Conservation (phyloP, 345 rosid species). For the Lepidium africanum region DNA sequence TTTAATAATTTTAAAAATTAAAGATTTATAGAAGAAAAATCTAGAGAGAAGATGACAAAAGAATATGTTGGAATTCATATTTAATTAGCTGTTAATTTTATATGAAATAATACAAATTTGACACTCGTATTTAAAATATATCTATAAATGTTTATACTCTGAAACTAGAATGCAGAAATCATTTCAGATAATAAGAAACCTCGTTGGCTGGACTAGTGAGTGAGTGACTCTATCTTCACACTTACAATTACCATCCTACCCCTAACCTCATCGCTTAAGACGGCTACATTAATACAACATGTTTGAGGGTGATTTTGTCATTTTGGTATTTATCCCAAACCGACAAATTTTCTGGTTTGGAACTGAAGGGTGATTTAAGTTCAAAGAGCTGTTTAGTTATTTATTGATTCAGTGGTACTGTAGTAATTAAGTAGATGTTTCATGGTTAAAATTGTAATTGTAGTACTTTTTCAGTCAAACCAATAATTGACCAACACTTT, state of each 20-base stretch:
- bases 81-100: background rate
- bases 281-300: background rate
- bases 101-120: background rate
- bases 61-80: background rate
- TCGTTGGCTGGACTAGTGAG: constrained; percentile 3
- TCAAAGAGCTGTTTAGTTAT: background rate
- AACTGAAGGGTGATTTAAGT: background rate
- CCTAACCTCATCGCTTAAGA: background rate
- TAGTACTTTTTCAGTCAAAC: background rate
- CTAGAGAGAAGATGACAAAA: background rate
- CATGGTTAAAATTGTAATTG: constrained; percentile 2
- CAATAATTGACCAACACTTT: background rate
- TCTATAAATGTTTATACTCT: background rate
- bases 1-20: too few relatives aligned
- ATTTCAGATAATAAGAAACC: background rate
- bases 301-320: background rate
- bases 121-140: background rate
- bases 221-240: background rate
- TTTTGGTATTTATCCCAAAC: background rate
- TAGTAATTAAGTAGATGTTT: background rate
- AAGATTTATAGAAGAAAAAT: too few relatives aligned
- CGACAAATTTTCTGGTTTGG: background rate
- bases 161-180: constrained; percentile 8
- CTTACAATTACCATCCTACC: background rate
- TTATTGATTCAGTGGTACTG: background rate